A percentile compares a stretch with the other conserved stretches of the same genome.
These are phyloP conservation scores for Solanum hybrid DNA, from an alignment of 305 asterid genomes.

Conservation along the genomic window DNA sequence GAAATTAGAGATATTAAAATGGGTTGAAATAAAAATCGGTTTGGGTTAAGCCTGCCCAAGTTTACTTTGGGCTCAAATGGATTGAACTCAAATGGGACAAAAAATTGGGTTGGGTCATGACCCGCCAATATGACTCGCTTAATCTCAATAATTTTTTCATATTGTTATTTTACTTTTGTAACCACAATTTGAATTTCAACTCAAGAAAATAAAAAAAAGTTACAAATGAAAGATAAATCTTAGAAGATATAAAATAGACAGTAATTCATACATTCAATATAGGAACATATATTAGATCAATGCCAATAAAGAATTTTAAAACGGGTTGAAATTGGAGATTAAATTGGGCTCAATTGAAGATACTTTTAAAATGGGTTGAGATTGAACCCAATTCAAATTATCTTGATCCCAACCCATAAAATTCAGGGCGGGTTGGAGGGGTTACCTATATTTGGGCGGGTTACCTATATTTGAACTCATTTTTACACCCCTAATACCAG, in stretches of 20 bases:
- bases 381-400: too few relatives aligned
- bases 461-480: too few relatives aligned
- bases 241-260: not conserved
- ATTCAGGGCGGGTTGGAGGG: too few relatives aligned
- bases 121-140: not conserved
- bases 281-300: not conserved
- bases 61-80: not conserved
- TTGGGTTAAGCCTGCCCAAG: not conserved
- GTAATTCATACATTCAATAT: not conserved
- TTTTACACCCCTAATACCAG: too few relatives aligned
- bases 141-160: not conserved
- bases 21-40: too few relatives aligned
- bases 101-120: not conserved
- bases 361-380: too few relatives aligned
- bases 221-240: not conserved
- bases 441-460: too few relatives aligned
- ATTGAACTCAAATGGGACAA: not conserved
- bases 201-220: not conserved
- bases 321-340: not conserved
- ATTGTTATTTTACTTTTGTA: not conserved
- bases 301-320: not conserved
- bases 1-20: too few relatives aligned
- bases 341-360: not conserved
- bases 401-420: too few relatives aligned
- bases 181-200: not conserved